Percentiles rank a stretch among this genome's conserved stretches.
phyloP scores from a whole-genome alignment of 2,329 filamentous ascomycete genomes.

The Aspergillus ochraceus region DNA sequence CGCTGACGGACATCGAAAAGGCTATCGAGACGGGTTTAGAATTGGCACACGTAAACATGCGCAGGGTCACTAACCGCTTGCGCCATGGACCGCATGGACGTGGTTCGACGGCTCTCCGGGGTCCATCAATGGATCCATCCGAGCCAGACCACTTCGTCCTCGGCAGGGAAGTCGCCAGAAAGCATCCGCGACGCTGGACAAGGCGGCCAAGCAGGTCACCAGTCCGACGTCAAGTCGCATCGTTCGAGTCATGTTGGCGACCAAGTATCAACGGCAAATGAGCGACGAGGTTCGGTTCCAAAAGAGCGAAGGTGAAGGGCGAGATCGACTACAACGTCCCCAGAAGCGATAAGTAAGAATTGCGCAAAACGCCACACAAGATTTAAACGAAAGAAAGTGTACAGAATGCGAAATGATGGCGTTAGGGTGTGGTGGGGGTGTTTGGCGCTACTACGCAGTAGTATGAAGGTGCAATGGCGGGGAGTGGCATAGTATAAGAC shows the following conservation, averaged over 20 bases:
- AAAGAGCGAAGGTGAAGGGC: constrained; percentile 14
- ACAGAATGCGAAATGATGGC: neutral
- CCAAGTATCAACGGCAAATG: constrained; percentile 8
- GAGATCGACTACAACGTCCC: constrained; percentile 16
- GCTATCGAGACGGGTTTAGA: constrained; percentile 49
- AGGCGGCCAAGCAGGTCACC: constrained; percentile 30
- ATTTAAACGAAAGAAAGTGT: neutral
- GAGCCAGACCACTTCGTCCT: constrained; percentile 65
- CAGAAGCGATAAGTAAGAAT: constrained; percentile 15
- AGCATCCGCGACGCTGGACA: constrained; percentile 51
- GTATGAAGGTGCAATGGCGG: neutral
- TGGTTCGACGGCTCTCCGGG: constrained; percentile 63
- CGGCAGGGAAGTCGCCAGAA: constrained; percentile 93
- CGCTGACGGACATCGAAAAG: constrained; percentile 61
- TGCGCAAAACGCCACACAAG: constrained; percentile 1
- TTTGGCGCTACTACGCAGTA: constrained; percentile 2
- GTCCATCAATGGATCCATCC: constrained; percentile 75
- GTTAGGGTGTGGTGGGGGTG: neutral
- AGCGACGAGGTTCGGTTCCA: constrained; percentile 15
- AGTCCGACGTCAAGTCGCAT: constrained; percentile 20
- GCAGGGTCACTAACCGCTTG: constrained; percentile 63
- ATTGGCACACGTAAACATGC: neutral
- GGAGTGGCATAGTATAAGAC: constrained; percentile 1
- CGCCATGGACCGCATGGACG: constrained; percentile 74
- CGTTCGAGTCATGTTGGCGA: constrained; percentile 12